These are phyloP conservation scores for Epichloe bromicola DNA, from an alignment of 2,329 filamentous ascomycete genomes.

Conservation along the genomic window DNA sequence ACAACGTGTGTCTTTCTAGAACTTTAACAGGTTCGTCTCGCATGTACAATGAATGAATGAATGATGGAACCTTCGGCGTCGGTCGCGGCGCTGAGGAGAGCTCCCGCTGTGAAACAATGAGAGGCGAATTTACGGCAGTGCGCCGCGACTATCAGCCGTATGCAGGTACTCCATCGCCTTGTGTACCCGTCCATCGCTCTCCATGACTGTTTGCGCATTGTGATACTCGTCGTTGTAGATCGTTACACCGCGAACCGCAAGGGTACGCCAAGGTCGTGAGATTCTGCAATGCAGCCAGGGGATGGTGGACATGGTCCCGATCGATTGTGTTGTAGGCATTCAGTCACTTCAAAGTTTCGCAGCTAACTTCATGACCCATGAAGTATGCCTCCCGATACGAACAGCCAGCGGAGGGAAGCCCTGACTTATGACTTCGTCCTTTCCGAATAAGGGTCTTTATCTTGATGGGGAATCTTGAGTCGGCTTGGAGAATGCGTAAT, in stretches of 20 bases:
- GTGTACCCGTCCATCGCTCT: not conserved
- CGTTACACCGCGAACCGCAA: constrained; percentile 1
- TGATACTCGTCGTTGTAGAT: not conserved
- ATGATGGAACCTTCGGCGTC: not conserved
- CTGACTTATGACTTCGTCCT: not conserved
- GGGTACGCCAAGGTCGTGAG: not conserved
- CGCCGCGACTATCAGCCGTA: not conserved
- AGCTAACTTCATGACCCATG: not conserved
- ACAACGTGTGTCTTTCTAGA: not conserved
- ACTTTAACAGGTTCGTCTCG: not conserved
- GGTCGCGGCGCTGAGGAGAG: not conserved
- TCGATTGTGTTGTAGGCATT: not conserved
- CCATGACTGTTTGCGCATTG: not conserved
- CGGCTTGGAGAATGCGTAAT: not conserved
- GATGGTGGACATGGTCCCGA: not conserved
- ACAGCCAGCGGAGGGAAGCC: not conserved
- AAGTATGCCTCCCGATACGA: not conserved
- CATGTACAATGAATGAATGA: not conserved
- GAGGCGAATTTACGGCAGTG: not conserved
- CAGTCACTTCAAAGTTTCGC: not conserved
- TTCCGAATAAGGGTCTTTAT: not conserved
- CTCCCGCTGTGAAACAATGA: not conserved
- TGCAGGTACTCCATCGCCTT: not conserved
- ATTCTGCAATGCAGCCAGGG: not conserved
- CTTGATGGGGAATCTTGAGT: not conserved